Conservation (phyloP, 1,284 basidiomycete genomes). For the Cutaneotrichosporon sp. region DNA sequence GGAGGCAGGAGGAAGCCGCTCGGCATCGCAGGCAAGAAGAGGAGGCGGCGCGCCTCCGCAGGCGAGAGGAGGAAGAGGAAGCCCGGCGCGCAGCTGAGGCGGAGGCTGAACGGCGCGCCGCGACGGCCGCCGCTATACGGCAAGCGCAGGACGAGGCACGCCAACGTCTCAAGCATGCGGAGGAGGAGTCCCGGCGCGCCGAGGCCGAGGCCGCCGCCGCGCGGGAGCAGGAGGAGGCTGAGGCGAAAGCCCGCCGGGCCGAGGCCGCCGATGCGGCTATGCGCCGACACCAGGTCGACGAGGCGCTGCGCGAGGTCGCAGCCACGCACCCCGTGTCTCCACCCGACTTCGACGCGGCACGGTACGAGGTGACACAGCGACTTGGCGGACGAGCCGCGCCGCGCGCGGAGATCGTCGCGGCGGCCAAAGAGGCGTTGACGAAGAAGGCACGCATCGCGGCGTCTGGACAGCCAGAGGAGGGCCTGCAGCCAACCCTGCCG, state of each 20-base stretch:
- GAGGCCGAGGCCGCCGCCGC: not conserved
- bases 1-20: not conserved
- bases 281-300: constrained; percentile 6
- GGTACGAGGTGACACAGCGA: not conserved
- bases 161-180: not conserved
- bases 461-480: not conserved
- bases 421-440: constrained; percentile 2
- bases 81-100: not conserved
- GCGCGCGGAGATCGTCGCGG: constrained; percentile 4
- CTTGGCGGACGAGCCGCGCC: not conserved
- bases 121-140: not conserved
- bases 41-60: not conserved
- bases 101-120: not conserved
- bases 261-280: constrained; percentile 3
- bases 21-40: not conserved
- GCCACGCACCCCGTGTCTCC: not conserved
- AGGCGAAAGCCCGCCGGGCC: constrained; percentile 3
- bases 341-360: constrained; percentile 7
- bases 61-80: not conserved
- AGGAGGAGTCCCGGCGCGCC: not conserved
- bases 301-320: constrained; percentile 4
- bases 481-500: not conserved
- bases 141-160: constrained; percentile 4
- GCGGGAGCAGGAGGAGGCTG: not conserved
- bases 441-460: constrained; percentile 1